A percentile compares a stretch with the other conserved stretches of the same genome.
Conservation (phyloP, 2,329 filamentous ascomycete genomes). For the Stemphylium beticola region DNA sequence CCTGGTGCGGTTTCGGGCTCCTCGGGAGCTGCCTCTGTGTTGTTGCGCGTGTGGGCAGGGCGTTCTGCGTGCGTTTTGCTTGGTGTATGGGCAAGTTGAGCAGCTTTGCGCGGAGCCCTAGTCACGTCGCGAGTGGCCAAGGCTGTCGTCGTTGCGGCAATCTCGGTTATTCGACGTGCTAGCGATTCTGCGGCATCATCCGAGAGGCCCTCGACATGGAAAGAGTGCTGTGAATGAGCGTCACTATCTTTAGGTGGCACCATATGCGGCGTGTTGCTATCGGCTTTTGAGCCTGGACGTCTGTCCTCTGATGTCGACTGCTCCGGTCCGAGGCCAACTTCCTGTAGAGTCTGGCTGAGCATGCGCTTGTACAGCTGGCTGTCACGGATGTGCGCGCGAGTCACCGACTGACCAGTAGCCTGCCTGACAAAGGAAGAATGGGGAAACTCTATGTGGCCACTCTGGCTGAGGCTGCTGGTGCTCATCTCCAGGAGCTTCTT, state of each 20-base stretch:
- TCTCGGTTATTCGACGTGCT: slow-evolving; percentile 87
- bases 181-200: slow-evolving; percentile 82
- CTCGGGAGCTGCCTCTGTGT: slow-evolving; percentile 59
- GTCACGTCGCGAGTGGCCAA: slow-evolving; percentile 81
- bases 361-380: slow-evolving; percentile 93
- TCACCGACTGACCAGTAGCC: slow-evolving; percentile 36
- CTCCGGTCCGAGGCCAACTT: slow-evolving; percentile 71
- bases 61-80: slow-evolving; percentile 48
- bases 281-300: slow-evolving; percentile 28
- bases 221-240: slow-evolving; percentile 52
- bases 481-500: slow-evolving; percentile 53
- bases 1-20: slow-evolving; percentile 54
- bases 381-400: slow-evolving; percentile 73
- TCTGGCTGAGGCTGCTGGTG: slow-evolving; percentile 42
- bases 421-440: slow-evolving; percentile 39
- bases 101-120: slow-evolving; percentile 59
- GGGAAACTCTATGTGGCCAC: slow-evolving; percentile 38
- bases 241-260: slow-evolving; percentile 46
- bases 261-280: slow-evolving; percentile 41
- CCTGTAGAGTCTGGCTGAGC: slow-evolving; percentile 84
- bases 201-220: slow-evolving; percentile 69
- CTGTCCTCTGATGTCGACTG: slow-evolving; percentile 55
- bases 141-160: slow-evolving; percentile 88
- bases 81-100: slow-evolving; percentile 49
- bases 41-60: slow-evolving; percentile 47